These are phyloP conservation scores for Solanum chacoense DNA, from an alignment of 305 asterid genomes.

Conservation along the genomic window DNA sequence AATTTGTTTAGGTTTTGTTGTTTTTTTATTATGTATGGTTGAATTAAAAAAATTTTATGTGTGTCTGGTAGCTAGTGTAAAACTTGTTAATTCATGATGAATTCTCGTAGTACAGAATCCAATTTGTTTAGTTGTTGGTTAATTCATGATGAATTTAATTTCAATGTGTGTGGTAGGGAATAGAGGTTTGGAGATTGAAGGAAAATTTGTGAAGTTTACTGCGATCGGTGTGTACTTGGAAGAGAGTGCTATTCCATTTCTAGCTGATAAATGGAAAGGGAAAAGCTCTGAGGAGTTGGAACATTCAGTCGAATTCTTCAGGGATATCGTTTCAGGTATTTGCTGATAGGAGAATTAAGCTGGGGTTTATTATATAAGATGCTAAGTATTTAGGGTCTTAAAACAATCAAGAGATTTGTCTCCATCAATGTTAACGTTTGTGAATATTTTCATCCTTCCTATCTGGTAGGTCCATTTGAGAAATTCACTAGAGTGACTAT, in stretches of 20 bases:
- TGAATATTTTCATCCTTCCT: not conserved
- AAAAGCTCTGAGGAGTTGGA: constrained; percentile 47
- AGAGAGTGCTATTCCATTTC: constrained; percentile 36
- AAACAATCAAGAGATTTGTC: not conserved
- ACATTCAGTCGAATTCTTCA: constrained; percentile 54
- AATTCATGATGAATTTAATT: not conserved
- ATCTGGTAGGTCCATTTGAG: constrained; percentile 59
- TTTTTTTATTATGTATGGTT: too few relatives aligned
- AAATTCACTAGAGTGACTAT: constrained; percentile 58
- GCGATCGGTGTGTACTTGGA: constrained; percentile 76
- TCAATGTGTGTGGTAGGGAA: constrained; percentile 27
- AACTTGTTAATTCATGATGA: not conserved
- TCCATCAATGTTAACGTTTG: not conserved
- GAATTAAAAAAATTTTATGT: not conserved
- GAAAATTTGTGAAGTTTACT: constrained; percentile 58
- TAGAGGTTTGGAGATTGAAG: constrained; percentile 61
- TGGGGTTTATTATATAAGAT: not conserved
- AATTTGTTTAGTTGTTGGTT: not conserved
- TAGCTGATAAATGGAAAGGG: constrained; percentile 70
- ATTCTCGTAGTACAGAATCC: not conserved
- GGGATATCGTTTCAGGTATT: constrained; percentile 61
- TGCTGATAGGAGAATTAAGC: not conserved
- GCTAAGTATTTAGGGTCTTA: not conserved
- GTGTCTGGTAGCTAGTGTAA: not conserved
- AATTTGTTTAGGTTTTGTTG: not conserved